Conservation (phyloP, 345 rosid genomes). For the Citrus medica region DNA sequence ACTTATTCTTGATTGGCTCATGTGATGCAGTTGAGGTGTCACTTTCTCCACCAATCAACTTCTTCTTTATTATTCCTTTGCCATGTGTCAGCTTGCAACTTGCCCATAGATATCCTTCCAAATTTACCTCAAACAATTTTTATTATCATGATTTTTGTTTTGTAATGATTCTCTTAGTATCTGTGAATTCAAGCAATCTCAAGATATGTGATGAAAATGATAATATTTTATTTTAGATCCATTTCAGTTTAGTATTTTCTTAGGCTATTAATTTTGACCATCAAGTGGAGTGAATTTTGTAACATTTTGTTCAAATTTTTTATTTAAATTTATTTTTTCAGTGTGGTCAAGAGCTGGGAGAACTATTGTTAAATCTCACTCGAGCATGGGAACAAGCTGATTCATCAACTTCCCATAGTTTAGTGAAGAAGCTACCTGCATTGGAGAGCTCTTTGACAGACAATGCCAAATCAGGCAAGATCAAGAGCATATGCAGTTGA, state of each 20-base stretch:
- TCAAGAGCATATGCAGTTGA: constrained; percentile 19
- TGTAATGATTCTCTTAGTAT: neutral
- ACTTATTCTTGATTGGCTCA: too few species aligned
- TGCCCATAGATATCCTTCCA: too few species aligned
- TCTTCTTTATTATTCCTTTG: too few species aligned
- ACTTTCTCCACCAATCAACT: too few species aligned
- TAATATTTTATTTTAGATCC: neutral
- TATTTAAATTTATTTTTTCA: constrained; percentile 21
- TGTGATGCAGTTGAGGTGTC: too few species aligned
- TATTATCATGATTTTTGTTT: neutral
- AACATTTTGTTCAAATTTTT: neutral
- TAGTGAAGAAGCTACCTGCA: constrained; percentile 56
- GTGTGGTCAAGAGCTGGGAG: constrained; percentile 89
- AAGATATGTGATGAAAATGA: neutral
- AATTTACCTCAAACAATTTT: too few species aligned
- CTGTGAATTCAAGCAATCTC: neutral
- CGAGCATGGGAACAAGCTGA: constrained; percentile 86
- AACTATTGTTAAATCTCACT: constrained; percentile 60
- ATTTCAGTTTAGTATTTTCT: neutral
- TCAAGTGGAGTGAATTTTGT: too few species aligned
- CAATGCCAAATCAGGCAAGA: constrained; percentile 69
- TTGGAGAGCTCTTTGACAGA: constrained; percentile 50
- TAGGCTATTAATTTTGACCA: too few species aligned
- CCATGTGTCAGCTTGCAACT: too few species aligned
- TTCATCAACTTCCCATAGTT: constrained; percentile 54